phyloP scores from a whole-genome alignment of 192 early-diverging fungal genomes.

The Entomortierella parvispora region DNA sequence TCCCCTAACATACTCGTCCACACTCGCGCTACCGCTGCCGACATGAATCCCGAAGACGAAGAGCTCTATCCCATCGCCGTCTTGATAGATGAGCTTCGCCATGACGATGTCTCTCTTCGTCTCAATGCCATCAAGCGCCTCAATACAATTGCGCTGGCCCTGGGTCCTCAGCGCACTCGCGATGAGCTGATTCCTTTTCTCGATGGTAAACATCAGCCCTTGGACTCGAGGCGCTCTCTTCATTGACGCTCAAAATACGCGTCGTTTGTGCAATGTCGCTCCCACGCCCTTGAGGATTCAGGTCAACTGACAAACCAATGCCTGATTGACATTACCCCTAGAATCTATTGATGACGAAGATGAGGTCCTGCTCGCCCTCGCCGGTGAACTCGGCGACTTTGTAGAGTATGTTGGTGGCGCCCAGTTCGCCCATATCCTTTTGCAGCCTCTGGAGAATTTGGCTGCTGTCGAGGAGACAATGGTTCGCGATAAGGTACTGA shows the following conservation, averaged over 20 bases:
- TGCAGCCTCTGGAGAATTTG: slow-evolving; percentile 94
- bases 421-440: slow-evolving; percentile 83
- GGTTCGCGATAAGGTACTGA: slow-evolving; percentile 93
- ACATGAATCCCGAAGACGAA: slow-evolving; percentile 56
- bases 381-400: slow-evolving; percentile 94
- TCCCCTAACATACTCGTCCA: not conserved
- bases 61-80: slow-evolving; percentile 88
- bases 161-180: slow-evolving; percentile 94
- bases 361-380: slow-evolving; percentile 92
- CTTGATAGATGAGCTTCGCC: slow-evolving; percentile 92
- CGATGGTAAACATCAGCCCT: slow-evolving; percentile 77
- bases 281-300: not conserved
- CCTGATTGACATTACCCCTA: slow-evolving; percentile 40
- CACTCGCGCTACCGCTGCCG: no score
- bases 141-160: slow-evolving; percentile 87
- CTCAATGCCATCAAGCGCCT: slow-evolving; percentile 87
- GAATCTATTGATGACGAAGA: slow-evolving; percentile 99
- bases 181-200: slow-evolving; percentile 98
- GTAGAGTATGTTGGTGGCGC: slow-evolving; percentile 93
- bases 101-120: slow-evolving; percentile 87
- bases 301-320: not conserved
- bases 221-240: not conserved
- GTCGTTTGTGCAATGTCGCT: not conserved
- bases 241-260: not conserved
- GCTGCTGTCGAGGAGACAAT: slow-evolving; percentile 98